phyloP scores from a whole-genome alignment of 805 yeast species.

The Alloascoidea africana region DNA sequence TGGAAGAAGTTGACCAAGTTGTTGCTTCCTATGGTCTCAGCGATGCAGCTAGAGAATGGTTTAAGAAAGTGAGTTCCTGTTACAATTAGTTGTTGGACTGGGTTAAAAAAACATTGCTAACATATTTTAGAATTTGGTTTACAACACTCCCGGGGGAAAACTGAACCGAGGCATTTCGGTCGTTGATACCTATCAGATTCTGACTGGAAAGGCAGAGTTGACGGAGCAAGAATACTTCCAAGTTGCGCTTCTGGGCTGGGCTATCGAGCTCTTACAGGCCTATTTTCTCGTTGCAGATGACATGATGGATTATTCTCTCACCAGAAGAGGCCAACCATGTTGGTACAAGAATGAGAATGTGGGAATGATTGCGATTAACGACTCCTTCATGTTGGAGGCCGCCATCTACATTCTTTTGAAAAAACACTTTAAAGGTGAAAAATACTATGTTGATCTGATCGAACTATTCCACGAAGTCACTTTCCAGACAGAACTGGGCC shows the following conservation, averaged over 20 bases:
- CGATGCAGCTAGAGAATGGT: conserved; percentile 77
- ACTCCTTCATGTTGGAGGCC: conserved; percentile 92
- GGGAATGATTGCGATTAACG: conserved; percentile 91
- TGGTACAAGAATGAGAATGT: conserved; percentile 78
- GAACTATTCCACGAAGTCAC: conserved; percentile 96
- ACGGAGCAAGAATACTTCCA: conserved; percentile 57
- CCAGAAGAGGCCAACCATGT: conserved; percentile 97
- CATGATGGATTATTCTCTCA: conserved; percentile 93
- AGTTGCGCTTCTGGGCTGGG: conserved; percentile 89
- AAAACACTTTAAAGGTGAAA: conserved; percentile 70
- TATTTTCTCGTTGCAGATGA: conserved; percentile 96
- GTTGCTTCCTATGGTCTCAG: conserved; percentile 67
- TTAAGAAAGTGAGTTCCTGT: conserved; percentile 23
- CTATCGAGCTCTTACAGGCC: conserved; percentile 87
- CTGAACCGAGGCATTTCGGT: conserved; percentile 93
- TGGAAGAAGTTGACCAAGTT: conserved; percentile 53
- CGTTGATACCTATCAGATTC: conserved; percentile 76
- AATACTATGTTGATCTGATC: conserved; percentile 76
- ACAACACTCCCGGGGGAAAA: conserved; percentile 95
- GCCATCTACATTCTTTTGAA: conserved; percentile 82
- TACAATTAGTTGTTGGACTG: background rate
- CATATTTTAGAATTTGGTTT: conserved; percentile 31
- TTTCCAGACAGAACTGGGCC: conserved; percentile 96
- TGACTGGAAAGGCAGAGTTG: conserved; percentile 55
- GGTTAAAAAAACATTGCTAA: background rate